Conservation (phyloP, 129 eudicot species). For the Artemisia tridentata region DNA sequence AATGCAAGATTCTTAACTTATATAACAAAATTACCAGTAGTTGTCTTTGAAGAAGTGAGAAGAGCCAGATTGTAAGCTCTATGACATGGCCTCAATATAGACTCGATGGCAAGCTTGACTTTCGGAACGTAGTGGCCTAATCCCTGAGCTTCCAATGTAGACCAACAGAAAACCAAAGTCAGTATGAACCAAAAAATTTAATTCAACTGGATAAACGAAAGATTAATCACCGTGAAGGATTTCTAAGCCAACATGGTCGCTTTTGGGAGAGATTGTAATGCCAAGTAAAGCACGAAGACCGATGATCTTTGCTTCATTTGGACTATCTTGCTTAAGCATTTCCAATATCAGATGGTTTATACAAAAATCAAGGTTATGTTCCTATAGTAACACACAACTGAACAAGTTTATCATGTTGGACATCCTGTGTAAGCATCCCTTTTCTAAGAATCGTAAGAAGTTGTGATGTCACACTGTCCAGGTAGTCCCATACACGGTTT, state of each 20-base stretch:
- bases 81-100: slow-evolving; percentile 78
- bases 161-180: slow-evolving; percentile 10
- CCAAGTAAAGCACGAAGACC: slow-evolving; percentile 89
- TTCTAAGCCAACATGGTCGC: slow-evolving; percentile 77
- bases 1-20: neutral
- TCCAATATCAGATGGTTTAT: slow-evolving; percentile 85
- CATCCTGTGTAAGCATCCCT: slow-evolving; percentile 93
- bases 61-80: slow-evolving; percentile 82
- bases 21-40: slow-evolving; percentile 44
- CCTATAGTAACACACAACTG: slow-evolving; percentile 88
- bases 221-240: slow-evolving; percentile 67
- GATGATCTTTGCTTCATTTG: slow-evolving; percentile 81
- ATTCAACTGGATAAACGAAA: neutral
- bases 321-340: slow-evolving; percentile 89
- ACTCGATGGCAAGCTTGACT: slow-evolving; percentile 85
- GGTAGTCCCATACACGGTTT: slow-evolving; percentile 93
- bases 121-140: slow-evolving; percentile 86
- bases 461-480: slow-evolving; percentile 88
- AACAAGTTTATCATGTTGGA: slow-evolving; percentile 88
- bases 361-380: slow-evolving; percentile 87
- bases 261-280: slow-evolving; percentile 67
- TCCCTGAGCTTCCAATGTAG: slow-evolving; percentile 63
- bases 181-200: neutral
- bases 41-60: slow-evolving; percentile 84
- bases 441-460: slow-evolving; percentile 70